Conservation (phyloP, 2,329 filamentous ascomycete genomes). For the Bipolaris gigantea region DNA sequence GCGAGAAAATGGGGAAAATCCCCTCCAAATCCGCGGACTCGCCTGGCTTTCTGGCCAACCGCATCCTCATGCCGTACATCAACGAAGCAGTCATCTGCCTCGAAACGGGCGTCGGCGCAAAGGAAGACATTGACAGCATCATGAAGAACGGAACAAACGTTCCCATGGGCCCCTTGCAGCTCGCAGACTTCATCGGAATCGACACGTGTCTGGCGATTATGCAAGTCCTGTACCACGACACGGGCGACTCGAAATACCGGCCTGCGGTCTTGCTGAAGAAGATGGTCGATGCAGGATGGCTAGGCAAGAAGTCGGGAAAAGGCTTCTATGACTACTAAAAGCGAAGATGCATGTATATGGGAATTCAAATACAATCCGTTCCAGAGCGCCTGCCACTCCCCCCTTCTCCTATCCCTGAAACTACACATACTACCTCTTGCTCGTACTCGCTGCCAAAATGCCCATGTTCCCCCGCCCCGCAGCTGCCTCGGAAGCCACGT, state of each 20-base stretch:
- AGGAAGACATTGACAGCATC: slow-evolving; percentile 92
- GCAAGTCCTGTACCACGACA: slow-evolving; percentile 89
- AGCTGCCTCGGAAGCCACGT: background rate
- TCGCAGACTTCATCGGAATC: slow-evolving; percentile 96
- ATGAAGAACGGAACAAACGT: slow-evolving; percentile 99
- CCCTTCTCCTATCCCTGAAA: background rate
- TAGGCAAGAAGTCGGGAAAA: slow-evolving; percentile 96
- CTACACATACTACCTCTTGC: background rate
- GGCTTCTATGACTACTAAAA: slow-evolving; percentile 82
- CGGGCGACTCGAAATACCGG: slow-evolving; percentile 93
- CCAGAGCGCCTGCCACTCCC: background rate
- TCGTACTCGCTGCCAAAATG: background rate
- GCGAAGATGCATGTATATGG: too few species aligned
- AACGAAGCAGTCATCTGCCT: slow-evolving; percentile 97
- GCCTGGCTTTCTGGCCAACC: slow-evolving; percentile 92
- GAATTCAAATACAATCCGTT: too few species aligned
- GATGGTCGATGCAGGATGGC: slow-evolving; percentile 97
- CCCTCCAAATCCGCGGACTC: slow-evolving; percentile 84
- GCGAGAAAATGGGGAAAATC: slow-evolving; percentile 90
- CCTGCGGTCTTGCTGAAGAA: slow-evolving; percentile 84
- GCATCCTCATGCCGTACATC: slow-evolving; percentile 98
- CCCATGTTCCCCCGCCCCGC: background rate
- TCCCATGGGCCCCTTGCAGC: slow-evolving; percentile 90
- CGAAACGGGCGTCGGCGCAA: slow-evolving; percentile 85
- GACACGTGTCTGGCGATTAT: slow-evolving; percentile 97